phyloP scores from a whole-genome alignment of 306 rosid species.

The Dicorynia guianensis region DNA sequence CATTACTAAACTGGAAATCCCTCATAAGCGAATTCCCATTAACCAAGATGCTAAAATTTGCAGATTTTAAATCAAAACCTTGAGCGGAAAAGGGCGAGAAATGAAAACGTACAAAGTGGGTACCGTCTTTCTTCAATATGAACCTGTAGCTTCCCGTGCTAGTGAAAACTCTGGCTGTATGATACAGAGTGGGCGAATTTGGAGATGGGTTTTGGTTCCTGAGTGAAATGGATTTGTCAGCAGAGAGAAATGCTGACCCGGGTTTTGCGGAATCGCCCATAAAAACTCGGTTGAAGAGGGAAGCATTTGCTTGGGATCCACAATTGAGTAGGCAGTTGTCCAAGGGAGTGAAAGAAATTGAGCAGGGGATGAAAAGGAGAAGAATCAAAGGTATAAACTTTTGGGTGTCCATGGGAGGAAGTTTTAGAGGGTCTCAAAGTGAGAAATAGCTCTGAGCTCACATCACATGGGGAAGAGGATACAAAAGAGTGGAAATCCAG shows the following conservation, averaged over 20 bases:
- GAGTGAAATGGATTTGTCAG: conserved; percentile 59
- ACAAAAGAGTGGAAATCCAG: not conserved
- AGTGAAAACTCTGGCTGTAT: conserved; percentile 79
- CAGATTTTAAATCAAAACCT: conserved; percentile 52
- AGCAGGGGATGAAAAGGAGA: conserved; percentile 41
- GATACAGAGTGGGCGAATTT: conserved; percentile 55
- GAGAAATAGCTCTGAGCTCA: not conserved
- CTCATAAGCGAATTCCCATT: conserved; percentile 50
- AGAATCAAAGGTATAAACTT: conserved; percentile 37
- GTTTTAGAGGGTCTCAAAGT: not conserved
- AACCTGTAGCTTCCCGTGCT: conserved; percentile 60
- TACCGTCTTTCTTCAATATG: conserved; percentile 64
- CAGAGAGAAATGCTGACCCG: conserved; percentile 55
- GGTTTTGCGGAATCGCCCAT: conserved; percentile 53
- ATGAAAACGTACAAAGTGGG: conserved; percentile 79
- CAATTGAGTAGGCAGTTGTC: conserved; percentile 83
- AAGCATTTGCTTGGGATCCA: conserved; percentile 66
- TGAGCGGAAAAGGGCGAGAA: conserved; percentile 72
- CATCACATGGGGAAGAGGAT: conserved; percentile 15
- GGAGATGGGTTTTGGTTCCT: conserved; percentile 62
- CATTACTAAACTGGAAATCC: conserved; percentile 39
- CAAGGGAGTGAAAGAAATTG: conserved; percentile 65
- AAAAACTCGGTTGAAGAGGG: conserved; percentile 62
- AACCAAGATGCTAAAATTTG: conserved; percentile 62
- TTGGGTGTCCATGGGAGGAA: conserved; percentile 57